Evolutionary conservation across 371 early-diverging fungal genomes (phyloP).

Genomic region (Cokeromyces recurvatus): DNA sequence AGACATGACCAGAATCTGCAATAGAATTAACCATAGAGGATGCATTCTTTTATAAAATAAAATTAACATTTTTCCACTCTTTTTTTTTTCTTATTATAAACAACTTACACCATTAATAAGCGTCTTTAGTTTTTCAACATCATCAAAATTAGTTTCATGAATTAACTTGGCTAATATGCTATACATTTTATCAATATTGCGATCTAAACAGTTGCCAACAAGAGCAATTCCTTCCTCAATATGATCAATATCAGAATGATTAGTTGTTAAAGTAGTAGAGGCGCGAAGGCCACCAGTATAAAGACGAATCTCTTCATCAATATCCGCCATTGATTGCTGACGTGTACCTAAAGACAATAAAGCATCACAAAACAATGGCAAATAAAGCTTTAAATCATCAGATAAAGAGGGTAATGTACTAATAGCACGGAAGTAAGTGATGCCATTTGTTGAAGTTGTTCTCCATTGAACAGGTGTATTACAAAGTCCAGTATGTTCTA

Average conservation of each 20-base stretch:
- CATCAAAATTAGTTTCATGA: slow-evolving; percentile 72
- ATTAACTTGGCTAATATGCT: slow-evolving; percentile 64
- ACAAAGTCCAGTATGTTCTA: slow-evolving; percentile 62
- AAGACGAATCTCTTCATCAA: slow-evolving; percentile 84
- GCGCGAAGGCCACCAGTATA: slow-evolving; percentile 84
- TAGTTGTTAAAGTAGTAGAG: slow-evolving; percentile 62
- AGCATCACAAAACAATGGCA: slow-evolving; percentile 79
- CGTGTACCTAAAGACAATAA: slow-evolving; percentile 84
- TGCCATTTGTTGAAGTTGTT: slow-evolving; percentile 83
- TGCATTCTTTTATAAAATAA: slow-evolving; percentile 45
- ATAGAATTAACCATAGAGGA: slow-evolving; percentile 73
- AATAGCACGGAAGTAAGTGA: slow-evolving; percentile 81
- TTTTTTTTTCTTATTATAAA: not conserved
- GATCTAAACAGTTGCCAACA: slow-evolving; percentile 67
- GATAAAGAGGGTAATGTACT: slow-evolving; percentile 61
- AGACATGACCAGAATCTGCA: slow-evolving; percentile 82
- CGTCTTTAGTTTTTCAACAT: slow-evolving; percentile 68
- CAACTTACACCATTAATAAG: slow-evolving; percentile 65
- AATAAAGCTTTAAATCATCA: slow-evolving; percentile 63
- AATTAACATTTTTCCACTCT: not conserved
- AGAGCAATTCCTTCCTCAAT: slow-evolving; percentile 57
- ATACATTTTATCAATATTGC: slow-evolving; percentile 75
- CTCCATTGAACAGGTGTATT: slow-evolving; percentile 73
- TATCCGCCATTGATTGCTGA: slow-evolving; percentile 69
- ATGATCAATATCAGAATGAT: slow-evolving; percentile 55